These are phyloP conservation scores for Monilinia laxa DNA, from an alignment of 2,329 filamentous ascomycete genomes.

Conservation along the genomic window DNA sequence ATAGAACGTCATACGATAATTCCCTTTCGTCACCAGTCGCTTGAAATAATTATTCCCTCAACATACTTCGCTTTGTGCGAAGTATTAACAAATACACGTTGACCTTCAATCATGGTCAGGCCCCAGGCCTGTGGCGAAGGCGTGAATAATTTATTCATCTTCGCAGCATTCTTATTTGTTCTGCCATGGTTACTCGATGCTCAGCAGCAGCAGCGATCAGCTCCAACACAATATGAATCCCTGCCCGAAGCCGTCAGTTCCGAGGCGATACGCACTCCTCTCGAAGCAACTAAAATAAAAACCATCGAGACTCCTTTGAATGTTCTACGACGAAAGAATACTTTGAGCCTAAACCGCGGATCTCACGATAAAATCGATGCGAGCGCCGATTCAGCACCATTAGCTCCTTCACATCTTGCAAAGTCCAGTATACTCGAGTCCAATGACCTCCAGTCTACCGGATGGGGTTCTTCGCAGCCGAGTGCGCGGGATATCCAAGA, in stretches of 20 bases:
- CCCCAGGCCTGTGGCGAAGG: slow-evolving; percentile 57
- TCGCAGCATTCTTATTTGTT: slow-evolving; percentile 57
- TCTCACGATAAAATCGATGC: slow-evolving; percentile 59
- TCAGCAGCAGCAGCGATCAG: slow-evolving; percentile 59
- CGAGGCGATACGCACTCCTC: slow-evolving; percentile 31
- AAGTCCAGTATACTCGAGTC: slow-evolving; percentile 83
- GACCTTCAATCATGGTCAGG: slow-evolving; percentile 42
- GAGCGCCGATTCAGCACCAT: slow-evolving; percentile 89
- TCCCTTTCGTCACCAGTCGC: slow-evolving; percentile 2
- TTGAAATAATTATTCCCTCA: slow-evolving; percentile 27
- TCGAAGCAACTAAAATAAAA: slow-evolving; percentile 37
- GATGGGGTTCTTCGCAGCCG: slow-evolving; percentile 73
- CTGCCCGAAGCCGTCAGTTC: slow-evolving; percentile 37
- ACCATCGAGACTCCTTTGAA: slow-evolving; percentile 39
- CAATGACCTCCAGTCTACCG: slow-evolving; percentile 57
- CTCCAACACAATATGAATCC: slow-evolving; percentile 35
- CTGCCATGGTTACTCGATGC: slow-evolving; percentile 60
- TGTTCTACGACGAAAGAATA: slow-evolving; percentile 37
- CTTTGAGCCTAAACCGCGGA: slow-evolving; percentile 36
- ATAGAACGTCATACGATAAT: slow-evolving; percentile 15
- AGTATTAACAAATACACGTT: slow-evolving; percentile 28
- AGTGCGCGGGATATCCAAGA: slow-evolving; percentile 95
- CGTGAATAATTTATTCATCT: slow-evolving; percentile 51
- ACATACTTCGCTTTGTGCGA: slow-evolving; percentile 33
- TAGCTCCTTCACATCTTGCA: slow-evolving; percentile 94